Conservation (phyloP, 2,329 filamentous ascomycete species). For the Ceratocystis harringtonii region DNA sequence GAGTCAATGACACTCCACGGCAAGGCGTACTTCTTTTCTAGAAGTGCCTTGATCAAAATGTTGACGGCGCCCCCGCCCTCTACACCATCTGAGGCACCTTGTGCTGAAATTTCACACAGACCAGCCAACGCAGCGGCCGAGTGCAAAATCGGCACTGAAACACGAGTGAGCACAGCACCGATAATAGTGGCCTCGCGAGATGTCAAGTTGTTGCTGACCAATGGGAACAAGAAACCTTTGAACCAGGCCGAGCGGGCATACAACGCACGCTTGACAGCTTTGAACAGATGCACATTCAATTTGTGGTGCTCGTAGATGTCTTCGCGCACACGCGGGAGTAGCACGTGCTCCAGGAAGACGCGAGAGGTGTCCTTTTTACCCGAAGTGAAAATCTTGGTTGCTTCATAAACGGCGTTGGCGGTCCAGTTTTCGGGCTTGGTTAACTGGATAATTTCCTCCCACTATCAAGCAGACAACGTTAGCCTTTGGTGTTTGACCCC, state of each 20-base stretch:
- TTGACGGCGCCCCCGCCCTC: slow-evolving; percentile 87
- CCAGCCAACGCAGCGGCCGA: slow-evolving; percentile 83
- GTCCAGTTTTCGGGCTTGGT: slow-evolving; percentile 66
- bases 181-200: slow-evolving; percentile 86
- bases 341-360: slow-evolving; percentile 70
- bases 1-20: slow-evolving; percentile 91
- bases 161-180: slow-evolving; percentile 65
- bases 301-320: slow-evolving; percentile 92
- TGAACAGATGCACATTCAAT: slow-evolving; percentile 89
- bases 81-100: slow-evolving; percentile 67
- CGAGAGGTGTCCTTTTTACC: slow-evolving; percentile 66
- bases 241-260: slow-evolving; percentile 96
- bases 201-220: slow-evolving; percentile 75
- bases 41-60: slow-evolving; percentile 79
- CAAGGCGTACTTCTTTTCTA: slow-evolving; percentile 94
- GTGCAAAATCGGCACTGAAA: slow-evolving; percentile 81
- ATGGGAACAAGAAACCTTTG: slow-evolving; percentile 86
- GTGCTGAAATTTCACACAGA: slow-evolving; percentile 84
- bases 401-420: slow-evolving; percentile 67
- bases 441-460: slow-evolving; percentile 74
- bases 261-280: slow-evolving; percentile 76
- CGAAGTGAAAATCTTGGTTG: slow-evolving; percentile 83
- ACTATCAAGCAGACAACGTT: slow-evolving; percentile 31
- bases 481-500: neutral
- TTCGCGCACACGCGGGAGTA: slow-evolving; percentile 81